Conservation (phyloP, 805 yeast genomes). For the Saccharomycopsis sp. region DNA sequence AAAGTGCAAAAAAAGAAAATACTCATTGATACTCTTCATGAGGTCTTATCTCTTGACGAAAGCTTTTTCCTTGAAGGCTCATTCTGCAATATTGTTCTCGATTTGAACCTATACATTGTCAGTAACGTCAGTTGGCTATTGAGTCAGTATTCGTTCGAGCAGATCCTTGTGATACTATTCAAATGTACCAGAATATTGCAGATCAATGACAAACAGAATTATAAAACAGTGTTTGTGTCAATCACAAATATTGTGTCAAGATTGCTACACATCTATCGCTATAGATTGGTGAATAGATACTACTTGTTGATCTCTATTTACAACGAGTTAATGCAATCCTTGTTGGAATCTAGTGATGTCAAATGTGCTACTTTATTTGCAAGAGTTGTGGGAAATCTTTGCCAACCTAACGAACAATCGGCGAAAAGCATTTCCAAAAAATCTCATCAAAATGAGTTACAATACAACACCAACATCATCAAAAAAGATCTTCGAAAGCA, state of each 20-base stretch:
- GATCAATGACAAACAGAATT: not conserved
- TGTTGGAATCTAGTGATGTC: slow-evolving; percentile 24
- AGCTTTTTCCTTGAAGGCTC: not conserved
- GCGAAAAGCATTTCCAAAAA: slow-evolving; percentile 25
- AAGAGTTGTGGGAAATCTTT: slow-evolving; percentile 57
- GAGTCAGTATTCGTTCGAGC: slow-evolving; percentile 19
- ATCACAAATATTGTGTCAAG: slow-evolving; percentile 50
- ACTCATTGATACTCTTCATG: slow-evolving; percentile 6
- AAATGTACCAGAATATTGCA: not conserved
- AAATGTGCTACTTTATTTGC: slow-evolving; percentile 42
- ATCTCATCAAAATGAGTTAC: slow-evolving; percentile 35
- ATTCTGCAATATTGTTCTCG: not conserved
- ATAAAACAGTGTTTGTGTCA: slow-evolving; percentile 3
- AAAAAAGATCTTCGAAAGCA: slow-evolving; percentile 60
- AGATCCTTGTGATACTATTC: slow-evolving; percentile 3
- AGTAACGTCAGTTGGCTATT: slow-evolving; percentile 9
- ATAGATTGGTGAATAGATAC: slow-evolving; percentile 62
- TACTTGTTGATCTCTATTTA: slow-evolving; percentile 53
- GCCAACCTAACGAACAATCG: slow-evolving; percentile 56
- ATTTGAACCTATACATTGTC: not conserved
- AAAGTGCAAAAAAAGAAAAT: slow-evolving; percentile 5
- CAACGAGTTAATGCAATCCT: slow-evolving; percentile 42
- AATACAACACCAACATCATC: slow-evolving; percentile 46
- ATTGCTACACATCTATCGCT: slow-evolving; percentile 61
- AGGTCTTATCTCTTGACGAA: not conserved